A percentile compares a stretch with the other conserved stretches of the same genome.
These are phyloP conservation scores for Phytophthora colocasiae DNA, from an alignment of 352 stramenopile species.

Conservation along the genomic window DNA sequence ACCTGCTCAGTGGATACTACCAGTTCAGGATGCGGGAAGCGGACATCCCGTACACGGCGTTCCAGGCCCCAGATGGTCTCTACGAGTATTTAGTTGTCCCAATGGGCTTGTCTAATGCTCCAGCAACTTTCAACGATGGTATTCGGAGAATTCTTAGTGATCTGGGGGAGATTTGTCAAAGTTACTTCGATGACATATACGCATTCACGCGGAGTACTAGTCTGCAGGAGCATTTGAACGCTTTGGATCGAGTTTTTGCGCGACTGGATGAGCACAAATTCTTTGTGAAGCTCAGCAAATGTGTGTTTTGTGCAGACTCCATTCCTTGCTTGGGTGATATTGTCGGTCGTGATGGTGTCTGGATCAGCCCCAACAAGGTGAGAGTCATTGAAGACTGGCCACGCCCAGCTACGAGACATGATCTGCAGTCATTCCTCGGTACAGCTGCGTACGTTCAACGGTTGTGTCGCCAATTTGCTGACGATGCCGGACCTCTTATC, in stretches of 20 bases:
- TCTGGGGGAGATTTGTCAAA: slow-evolving; percentile 5
- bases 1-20: slow-evolving; percentile 31
- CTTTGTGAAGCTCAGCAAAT: slow-evolving; percentile 12
- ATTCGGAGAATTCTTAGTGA: neutral
- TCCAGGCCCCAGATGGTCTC: slow-evolving; percentile 19
- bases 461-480: neutral
- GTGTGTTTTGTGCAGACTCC: slow-evolving; percentile 4
- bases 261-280: slow-evolving; percentile 1
- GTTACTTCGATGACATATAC: slow-evolving; percentile 22
- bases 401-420: neutral
- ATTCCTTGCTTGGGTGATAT: neutral
- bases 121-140: slow-evolving; percentile 12
- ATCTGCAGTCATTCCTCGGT: neutral
- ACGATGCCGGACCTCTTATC: neutral
- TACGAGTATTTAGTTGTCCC: slow-evolving; percentile 32
- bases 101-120: slow-evolving; percentile 27
- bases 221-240: no score
- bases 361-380: neutral
- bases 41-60: slow-evolving; percentile 32
- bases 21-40: slow-evolving; percentile 28
- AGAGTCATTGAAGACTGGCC: neutral
- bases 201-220: slow-evolving; percentile 3
- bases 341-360: neutral
- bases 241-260: neutral
- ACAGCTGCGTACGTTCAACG: neutral